A percentile compares a stretch with the other conserved stretches of the same genome.
phyloP scores from a whole-genome alignment of 2,329 filamentous ascomycete genomes.

The Nigrospora oryzae region DNA sequence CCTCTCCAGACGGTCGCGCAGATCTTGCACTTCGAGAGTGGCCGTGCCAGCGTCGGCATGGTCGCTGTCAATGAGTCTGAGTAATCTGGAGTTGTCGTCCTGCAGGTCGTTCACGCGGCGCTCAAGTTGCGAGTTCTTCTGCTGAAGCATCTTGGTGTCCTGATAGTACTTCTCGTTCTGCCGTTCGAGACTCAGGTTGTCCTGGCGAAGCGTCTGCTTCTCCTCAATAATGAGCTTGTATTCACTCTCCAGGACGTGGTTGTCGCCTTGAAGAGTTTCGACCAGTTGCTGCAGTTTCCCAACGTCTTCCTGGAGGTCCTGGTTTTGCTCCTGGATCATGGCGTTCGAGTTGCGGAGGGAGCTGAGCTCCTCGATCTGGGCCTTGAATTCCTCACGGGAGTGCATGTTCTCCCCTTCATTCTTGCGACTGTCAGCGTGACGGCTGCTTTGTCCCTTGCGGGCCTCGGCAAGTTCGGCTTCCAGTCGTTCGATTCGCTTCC shows the following conservation, averaged over 20 bases:
- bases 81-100: constrained; percentile 36
- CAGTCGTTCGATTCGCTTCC: constrained; percentile 39
- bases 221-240: constrained; percentile 20
- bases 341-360: constrained; percentile 33
- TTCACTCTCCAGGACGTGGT: constrained; percentile 28
- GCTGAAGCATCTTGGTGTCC: constrained; percentile 30
- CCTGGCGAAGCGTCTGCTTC: constrained; percentile 35
- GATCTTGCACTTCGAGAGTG: constrained; percentile 12
- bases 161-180: constrained; percentile 47
- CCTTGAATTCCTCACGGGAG: constrained; percentile 32
- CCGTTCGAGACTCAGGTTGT: constrained; percentile 43
- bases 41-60: constrained; percentile 9
- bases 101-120: constrained; percentile 35
- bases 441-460: constrained; percentile 26
- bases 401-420: constrained; percentile 30
- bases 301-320: constrained; percentile 30
- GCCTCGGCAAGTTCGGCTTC: constrained; percentile 32
- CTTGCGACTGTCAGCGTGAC: constrained; percentile 7
- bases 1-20: constrained; percentile 12
- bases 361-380: constrained; percentile 33
- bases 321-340: constrained; percentile 31
- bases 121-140: constrained; percentile 38
- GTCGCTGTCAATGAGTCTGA: constrained; percentile 34
- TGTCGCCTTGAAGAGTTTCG: constrained; percentile 29
- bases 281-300: constrained; percentile 16